phyloP scores from a whole-genome alignment of 345 rosid species.

The Eutrema yunnanense region DNA sequence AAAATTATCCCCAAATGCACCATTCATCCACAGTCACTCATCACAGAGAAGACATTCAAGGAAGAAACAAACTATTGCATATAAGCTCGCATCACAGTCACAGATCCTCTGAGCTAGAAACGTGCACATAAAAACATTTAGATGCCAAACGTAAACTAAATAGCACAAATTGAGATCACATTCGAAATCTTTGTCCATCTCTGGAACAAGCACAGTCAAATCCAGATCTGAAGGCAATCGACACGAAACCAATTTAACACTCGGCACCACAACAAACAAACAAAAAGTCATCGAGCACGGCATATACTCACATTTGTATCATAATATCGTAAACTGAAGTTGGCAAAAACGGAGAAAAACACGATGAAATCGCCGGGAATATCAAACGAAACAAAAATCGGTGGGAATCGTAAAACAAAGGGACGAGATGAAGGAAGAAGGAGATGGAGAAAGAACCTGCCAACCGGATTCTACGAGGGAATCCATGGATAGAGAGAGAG shows the following conservation, averaged over 20 bases:
- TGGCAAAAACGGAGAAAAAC: background rate
- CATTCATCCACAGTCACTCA: background rate
- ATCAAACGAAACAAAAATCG: no score
- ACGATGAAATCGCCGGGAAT: no score
- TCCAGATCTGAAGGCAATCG: slow-evolving; percentile 25
- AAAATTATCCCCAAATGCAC: background rate
- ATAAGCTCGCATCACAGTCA: background rate
- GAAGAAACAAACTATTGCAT: background rate
- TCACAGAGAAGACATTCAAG: background rate
- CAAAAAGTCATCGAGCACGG: background rate
- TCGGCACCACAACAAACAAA: background rate
- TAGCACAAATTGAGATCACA: background rate
- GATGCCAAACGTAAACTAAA: background rate
- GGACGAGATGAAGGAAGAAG: background rate
- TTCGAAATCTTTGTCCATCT: background rate
- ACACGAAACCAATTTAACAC: slow-evolving; percentile 8
- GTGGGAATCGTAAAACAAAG: no score
- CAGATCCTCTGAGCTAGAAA: background rate
- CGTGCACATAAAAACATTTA: background rate
- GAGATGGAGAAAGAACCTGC: slow-evolving; percentile 50
- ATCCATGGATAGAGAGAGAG: slow-evolving; percentile 42
- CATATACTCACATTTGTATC: background rate
- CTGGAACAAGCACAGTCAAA: background rate
- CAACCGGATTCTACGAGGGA: slow-evolving; percentile 68
- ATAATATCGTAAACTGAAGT: background rate